Base-by-base conservation (phyloP, 495 filamentous ascomycete species). In the Xanthoparmelia taractica region DNA sequence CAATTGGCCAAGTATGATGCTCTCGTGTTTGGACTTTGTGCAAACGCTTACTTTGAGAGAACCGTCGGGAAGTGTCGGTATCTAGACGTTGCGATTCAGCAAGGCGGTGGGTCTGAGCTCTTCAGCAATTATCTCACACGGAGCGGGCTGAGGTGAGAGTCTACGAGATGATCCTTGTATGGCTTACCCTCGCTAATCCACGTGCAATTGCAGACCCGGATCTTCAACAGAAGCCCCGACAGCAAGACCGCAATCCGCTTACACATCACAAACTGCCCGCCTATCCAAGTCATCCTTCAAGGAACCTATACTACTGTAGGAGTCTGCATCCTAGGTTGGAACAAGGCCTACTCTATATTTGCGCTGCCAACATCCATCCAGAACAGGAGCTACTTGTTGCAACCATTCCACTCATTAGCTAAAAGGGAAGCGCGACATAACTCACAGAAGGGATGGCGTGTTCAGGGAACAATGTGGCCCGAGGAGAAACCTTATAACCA, bases 21-120 rank as follows among this genome's bases (percentile, higher is more conserved):
- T 4, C 47, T 64, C 2, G 61, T 65, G 17, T 31, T 10, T 23
- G 65, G 65, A 8, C 50, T 18, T 17, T 65, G 64, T 37, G 62
- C 50, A 8, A 2, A 36, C 5, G 47, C 61, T 41, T 67, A 60
- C 31, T 65, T 67, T 36, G 65, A 60, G 57, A 29, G 65, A 31
- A 29, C 34, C 1, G 31, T 29, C 0, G 65, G 62, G 58, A 33
- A 10, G 2, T 15, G 34, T 10, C 29, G 58, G 8, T 38, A 29
- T 38, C 54, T 67, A 2, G 40, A 61, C 50, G 27, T 67, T 8
- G 61, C n/a, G 17, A n/a, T 65, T 38, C 29, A 61, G 41, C n/a
- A 33, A 10, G 62, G 33, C 17, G 5, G 12, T 38, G 29, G 31
- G 8, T 3, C 45, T 27, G n/a, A 60, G 17, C 17, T 18, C 8